These are phyloP conservation scores for Cercis canadensis DNA, from an alignment of 306 rosid species.

Conservation along the genomic window DNA sequence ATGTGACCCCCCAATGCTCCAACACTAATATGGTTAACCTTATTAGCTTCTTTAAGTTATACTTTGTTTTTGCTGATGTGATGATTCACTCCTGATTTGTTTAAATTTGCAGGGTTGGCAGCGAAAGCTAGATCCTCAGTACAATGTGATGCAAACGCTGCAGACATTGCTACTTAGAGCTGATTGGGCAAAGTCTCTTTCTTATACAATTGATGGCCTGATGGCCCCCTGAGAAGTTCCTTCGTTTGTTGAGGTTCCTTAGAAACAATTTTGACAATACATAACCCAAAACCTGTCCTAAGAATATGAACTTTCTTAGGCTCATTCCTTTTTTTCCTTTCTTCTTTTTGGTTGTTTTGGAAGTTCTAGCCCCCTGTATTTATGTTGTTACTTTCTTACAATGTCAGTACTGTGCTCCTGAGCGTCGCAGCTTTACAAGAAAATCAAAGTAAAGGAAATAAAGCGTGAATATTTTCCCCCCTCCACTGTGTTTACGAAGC, in stretches of 20 bases:
- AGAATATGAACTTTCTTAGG: constrained; percentile 2
- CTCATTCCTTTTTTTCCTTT: not conserved
- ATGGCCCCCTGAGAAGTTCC: constrained; percentile 72
- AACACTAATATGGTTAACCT: not conserved
- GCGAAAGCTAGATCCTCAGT: constrained; percentile 83
- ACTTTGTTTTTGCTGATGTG: not conserved
- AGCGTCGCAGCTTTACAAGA: too few relatives aligned
- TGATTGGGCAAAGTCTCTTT: constrained; percentile 86
- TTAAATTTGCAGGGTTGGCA: constrained; percentile 78
- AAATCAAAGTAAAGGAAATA: too few relatives aligned
- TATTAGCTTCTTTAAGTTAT: not conserved
- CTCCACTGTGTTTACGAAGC: too few relatives aligned
- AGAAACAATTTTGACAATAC: constrained; percentile 58
- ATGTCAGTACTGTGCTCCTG: too few relatives aligned
- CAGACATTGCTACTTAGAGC: constrained; percentile 75
- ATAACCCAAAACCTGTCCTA: constrained; percentile 24
- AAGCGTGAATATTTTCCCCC: too few relatives aligned
- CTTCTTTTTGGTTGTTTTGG: not conserved
- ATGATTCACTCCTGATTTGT: not conserved
- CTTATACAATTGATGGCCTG: constrained; percentile 84
- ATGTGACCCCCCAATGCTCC: not conserved
- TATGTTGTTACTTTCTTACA: constrained; percentile 19
- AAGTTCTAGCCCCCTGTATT: constrained; percentile 25
- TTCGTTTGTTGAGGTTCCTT: constrained; percentile 30
- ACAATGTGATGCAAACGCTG: constrained; percentile 76